Base-by-base conservation (phyloP, 495 filamentous ascomycete species). In the Lichina pygmaea region DNA sequence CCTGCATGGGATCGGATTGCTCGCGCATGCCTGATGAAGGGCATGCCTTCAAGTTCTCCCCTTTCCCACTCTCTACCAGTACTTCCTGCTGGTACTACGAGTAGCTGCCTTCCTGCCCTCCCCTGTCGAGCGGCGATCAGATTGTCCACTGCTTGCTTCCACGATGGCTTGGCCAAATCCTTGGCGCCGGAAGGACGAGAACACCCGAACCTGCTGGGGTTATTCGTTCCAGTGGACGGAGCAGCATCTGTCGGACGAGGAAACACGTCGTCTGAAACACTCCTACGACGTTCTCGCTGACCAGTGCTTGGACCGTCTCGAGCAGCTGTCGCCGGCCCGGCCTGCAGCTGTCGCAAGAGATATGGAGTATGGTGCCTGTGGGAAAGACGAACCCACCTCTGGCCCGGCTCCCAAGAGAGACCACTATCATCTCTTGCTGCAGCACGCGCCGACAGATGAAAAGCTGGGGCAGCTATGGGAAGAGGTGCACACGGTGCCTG, bases 201-300 rank as follows among this genome's bases (percentile, higher is more conserved):
- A 60, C 33, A 60, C 59, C 2, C 34, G 52, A 48, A 49, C 46
- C 3, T 43, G 42, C 16, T 43, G 42, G 42, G 42, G 42, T 6
- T 67, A 80, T 51, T 66, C 66, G 6, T 86, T 86, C 54, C 64
- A 74, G 43, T 77, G 77, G 66, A 79, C 79, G 0, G 56, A 66
- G 3, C 56, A 72, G 0, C 82, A 92, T 55, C 57, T 68, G 12
- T 75, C 70, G 8, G 46, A 59, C n/a, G 65, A 76, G 46, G 57
- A 82, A 53, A 53, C 74, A n/a, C 51, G 64, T n/a, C 66, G 68
- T 2, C 52, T 77, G 53, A 75, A 69, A 40, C 61, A 70, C 43
- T 66, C 67, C 6, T 89, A 77, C 53, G 82, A 91, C 55, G 58
- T 57, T 0, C 61, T 85, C 2, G 77, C 71, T 12, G 72, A 80